A percentile compares a stretch with the other conserved stretches of the same genome.
phyloP scores from a whole-genome alignment of 2,329 filamentous ascomycete species.

The Dothistroma pini region DNA sequence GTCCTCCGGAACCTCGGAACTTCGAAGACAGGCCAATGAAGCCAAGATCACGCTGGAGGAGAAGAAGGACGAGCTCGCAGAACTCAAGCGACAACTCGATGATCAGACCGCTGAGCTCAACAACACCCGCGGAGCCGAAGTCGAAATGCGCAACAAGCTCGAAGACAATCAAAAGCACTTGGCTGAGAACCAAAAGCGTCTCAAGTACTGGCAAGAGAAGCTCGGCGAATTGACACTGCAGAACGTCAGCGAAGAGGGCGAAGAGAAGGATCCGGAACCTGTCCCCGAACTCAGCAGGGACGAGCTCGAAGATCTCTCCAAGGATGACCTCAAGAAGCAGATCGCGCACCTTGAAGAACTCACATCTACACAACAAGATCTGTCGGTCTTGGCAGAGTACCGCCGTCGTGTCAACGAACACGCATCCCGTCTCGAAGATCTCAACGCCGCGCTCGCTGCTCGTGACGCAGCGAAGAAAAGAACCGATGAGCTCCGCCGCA shows the following conservation, averaged over 20 bases:
- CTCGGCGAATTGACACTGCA: constrained; percentile 78
- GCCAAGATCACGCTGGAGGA: constrained; percentile 70
- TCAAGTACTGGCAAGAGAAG: constrained; percentile 87
- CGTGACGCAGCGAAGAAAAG: constrained; percentile 88
- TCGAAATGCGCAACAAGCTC: constrained; percentile 97
- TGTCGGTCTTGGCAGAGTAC: constrained; percentile 85
- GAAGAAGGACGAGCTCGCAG: constrained; percentile 75
- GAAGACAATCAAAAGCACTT: constrained; percentile 93
- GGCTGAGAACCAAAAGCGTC: constrained; percentile 77
- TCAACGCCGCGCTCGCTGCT: constrained; percentile 69
- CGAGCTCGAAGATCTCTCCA: constrained; percentile 61
- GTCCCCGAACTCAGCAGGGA: constrained; percentile 77
- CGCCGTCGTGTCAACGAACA: constrained; percentile 82
- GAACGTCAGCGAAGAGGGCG: constrained; percentile 61
- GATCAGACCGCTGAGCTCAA: constrained; percentile 83
- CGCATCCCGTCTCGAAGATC: constrained; percentile 73
- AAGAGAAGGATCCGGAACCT: constrained; percentile 54
- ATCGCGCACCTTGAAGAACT: constrained; percentile 67
- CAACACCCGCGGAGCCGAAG: constrained; percentile 81
- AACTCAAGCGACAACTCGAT: constrained; percentile 80
- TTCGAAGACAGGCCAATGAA: constrained; percentile 71
- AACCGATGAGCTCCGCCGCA: constrained; percentile 83
- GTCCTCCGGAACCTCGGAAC: constrained; percentile 67
- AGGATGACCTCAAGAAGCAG: constrained; percentile 58
- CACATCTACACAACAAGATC: constrained; percentile 83